These are phyloP conservation scores for Beverwykella pulmonaria DNA, from an alignment of 495 filamentous ascomycete genomes.

Conservation along the genomic window DNA sequence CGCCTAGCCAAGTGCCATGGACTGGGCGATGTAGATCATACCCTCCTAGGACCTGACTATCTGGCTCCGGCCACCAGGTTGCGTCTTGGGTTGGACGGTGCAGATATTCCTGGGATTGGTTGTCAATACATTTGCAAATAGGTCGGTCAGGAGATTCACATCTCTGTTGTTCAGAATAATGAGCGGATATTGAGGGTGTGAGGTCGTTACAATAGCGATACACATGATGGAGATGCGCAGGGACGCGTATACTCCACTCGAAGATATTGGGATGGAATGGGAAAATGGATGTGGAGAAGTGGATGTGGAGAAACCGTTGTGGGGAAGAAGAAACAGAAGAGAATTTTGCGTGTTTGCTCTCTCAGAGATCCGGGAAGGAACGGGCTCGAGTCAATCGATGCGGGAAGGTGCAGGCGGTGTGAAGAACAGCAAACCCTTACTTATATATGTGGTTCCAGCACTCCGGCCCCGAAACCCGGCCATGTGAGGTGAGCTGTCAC, in stretches of 20 bases:
- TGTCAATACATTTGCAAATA: not conserved
- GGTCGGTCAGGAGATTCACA: slow-evolving; percentile 51
- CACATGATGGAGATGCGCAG: slow-evolving; percentile 66
- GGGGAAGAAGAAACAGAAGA: not conserved
- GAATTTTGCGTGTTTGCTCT: not conserved
- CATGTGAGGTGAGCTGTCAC: slow-evolving; percentile 26
- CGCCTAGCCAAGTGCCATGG: slow-evolving; percentile 90
- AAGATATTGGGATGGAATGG: not conserved
- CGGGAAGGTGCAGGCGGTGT: slow-evolving; percentile 29
- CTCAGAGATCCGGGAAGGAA: slow-evolving; percentile 9
- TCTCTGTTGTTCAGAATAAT: slow-evolving; percentile 93
- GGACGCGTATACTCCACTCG: slow-evolving; percentile 7
- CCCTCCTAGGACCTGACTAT: slow-evolving; percentile 65
- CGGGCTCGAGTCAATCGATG: slow-evolving; percentile 5
- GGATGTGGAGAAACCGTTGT: slow-evolving; percentile 1
- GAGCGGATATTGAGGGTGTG: slow-evolving; percentile 85
- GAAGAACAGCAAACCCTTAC: slow-evolving; percentile 21
- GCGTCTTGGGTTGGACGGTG: slow-evolving; percentile 80
- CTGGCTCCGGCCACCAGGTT: slow-evolving; percentile 75
- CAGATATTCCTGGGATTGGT: slow-evolving; percentile 66
- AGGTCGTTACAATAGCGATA: slow-evolving; percentile 85
- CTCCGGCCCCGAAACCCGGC: slow-evolving; percentile 6
- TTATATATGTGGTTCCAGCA: slow-evolving; percentile 37
- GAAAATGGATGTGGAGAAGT: not conserved
- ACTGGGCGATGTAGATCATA: slow-evolving; percentile 67